These are phyloP conservation scores for Pythium biforme DNA, from an alignment of 352 stramenopile species.

Conservation along the genomic window DNA sequence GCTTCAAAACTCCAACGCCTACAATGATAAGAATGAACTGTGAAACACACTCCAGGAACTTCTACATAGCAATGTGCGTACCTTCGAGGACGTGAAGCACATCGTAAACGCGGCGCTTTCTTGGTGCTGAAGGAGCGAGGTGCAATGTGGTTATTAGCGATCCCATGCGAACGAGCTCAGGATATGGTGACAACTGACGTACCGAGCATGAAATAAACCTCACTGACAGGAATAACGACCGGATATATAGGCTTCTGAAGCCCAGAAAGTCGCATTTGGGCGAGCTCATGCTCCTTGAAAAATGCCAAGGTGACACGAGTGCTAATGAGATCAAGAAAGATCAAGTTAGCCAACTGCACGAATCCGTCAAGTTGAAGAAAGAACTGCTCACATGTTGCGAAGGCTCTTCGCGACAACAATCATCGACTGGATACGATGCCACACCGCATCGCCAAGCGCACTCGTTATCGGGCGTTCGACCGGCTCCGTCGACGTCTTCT, in stretches of 20 bases:
- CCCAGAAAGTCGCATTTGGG: conserved; percentile 24
- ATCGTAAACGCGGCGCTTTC: conserved; percentile 75
- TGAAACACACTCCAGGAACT: neutral
- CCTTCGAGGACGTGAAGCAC: conserved; percentile 80
- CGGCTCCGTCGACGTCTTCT: neutral
- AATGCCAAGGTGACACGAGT: conserved; percentile 55
- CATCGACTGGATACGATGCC: conserved; percentile 18
- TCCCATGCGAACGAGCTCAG: neutral
- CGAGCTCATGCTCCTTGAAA: conserved; percentile 57
- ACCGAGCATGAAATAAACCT: conserved; percentile 73
- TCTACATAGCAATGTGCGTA: conserved; percentile 10
- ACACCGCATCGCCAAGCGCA: conserved; percentile 9
- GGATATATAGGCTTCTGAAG: conserved; percentile 30
- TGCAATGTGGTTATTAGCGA: too few relatives aligned
- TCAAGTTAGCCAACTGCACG: neutral
- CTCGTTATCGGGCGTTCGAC: conserved; percentile 2
- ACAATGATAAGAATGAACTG: neutral
- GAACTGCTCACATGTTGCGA: conserved; percentile 16
- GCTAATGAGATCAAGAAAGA: conserved; percentile 33
- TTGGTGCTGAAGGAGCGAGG: conserved; percentile 37
- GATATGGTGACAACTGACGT: neutral
- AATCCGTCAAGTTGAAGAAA: too few relatives aligned
- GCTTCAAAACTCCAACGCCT: conserved; percentile 68
- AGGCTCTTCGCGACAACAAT: conserved; percentile 16
- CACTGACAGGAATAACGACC: conserved; percentile 48